Base-by-base conservation (phyloP, 768 basidiomycete species). In the Boletus rufocinnamomeus region DNA sequence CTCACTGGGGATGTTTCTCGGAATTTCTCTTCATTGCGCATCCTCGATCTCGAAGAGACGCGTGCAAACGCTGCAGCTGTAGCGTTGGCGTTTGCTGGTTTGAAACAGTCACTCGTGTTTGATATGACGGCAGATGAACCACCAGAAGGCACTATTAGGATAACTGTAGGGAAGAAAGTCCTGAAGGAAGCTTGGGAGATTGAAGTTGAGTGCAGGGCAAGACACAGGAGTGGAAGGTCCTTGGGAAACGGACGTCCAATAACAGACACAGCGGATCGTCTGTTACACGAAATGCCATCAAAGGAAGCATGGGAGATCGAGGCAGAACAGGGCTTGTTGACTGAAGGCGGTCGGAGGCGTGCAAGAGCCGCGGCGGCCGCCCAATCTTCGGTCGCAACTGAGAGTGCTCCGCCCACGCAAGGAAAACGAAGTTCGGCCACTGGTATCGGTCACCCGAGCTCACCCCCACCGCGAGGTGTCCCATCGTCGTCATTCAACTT, bases 241-340 rank as follows among this genome's bases (percentile, higher is more conserved):
- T 54, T 62, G 52, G 69, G 25, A 69, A 64, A 66, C 59, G 57
- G 53, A 13, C 50, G 41, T 19, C n/a, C 56, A 30, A 47, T 40
- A 25, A 35, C 59, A 43, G 27, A 34, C 30, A n/a, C 40, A 14
- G 6, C 19, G n/a, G 46, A 57, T 44, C 54, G 10, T 38, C 48
- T 10, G 34, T 40, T 52, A 19, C 57, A 21, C 30, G 56, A 66
- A 51, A 79, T 76, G 44, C 71, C 79, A 0, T 65, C 77, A 13
- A 91, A 88, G 66, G 91, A 91, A 66, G 69, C 79, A n/a, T 91
- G 89, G 89, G 91, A 92, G 63, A 79, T 88, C 32, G 89, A 90
- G 58, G 88, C 87, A 1, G 89, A 91, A 65, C 85, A 85, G 58
- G 89, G 88, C 1, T 68, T 91, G 49, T 67, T 87, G 32, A 89